phyloP scores from a whole-genome alignment of 1,284 basidiomycete genomes.

The Pseudozyma sp. region DNA sequence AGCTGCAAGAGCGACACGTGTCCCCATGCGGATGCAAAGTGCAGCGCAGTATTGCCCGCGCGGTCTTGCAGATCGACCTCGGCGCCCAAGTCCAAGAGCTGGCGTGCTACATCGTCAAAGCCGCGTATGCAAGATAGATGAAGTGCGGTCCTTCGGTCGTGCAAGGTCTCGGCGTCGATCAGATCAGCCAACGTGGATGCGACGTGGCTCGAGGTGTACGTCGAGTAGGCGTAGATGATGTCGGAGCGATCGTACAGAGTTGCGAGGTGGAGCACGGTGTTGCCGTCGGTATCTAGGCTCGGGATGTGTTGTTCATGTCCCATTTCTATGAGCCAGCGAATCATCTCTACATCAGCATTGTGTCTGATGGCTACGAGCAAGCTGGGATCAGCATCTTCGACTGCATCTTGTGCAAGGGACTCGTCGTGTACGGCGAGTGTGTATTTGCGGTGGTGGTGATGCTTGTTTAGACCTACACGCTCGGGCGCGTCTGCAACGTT shows the following conservation, averaged over 20 bases:
- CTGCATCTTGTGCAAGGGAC: background rate
- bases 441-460: slow-evolving; percentile 41
- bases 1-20: slow-evolving; percentile 79
- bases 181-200: slow-evolving; percentile 26
- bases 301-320: slow-evolving; percentile 52
- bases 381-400: slow-evolving; percentile 25
- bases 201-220: slow-evolving; percentile 30
- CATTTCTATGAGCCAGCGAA: slow-evolving; percentile 63
- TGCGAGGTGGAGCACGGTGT: slow-evolving; percentile 51
- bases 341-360: slow-evolving; percentile 52
- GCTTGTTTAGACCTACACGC: slow-evolving; percentile 5
- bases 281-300: slow-evolving; percentile 40
- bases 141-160: slow-evolving; percentile 80
- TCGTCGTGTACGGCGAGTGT: slow-evolving; percentile 31
- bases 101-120: slow-evolving; percentile 87
- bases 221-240: slow-evolving; percentile 47
- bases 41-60: slow-evolving; percentile 89
- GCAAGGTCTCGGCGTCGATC: slow-evolving; percentile 31
- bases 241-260: slow-evolving; percentile 54
- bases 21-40: slow-evolving; percentile 73
- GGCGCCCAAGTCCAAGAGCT: slow-evolving; percentile 87
- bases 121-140: slow-evolving; percentile 89
- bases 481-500: slow-evolving; percentile 28
- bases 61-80: slow-evolving; percentile 88
- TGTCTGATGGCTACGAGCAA: slow-evolving; percentile 54